Evolutionary conservation across 202 grass and related monocot genomes (phyloP).

Genomic region (Schoenoplectus triqueter): DNA sequence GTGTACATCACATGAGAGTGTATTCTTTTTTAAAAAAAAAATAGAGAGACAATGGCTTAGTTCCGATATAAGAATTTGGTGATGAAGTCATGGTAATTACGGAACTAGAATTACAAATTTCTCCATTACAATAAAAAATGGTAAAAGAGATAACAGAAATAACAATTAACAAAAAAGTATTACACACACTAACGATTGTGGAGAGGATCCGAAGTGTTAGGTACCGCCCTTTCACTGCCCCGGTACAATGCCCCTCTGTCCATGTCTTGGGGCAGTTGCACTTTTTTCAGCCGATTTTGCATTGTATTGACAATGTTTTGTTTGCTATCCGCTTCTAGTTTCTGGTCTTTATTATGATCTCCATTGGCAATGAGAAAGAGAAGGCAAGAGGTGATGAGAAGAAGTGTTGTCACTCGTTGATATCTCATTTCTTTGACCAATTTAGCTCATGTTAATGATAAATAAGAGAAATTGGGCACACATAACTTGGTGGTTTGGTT

Average conservation of each 20-base stretch:
- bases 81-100: constrained; percentile 26
- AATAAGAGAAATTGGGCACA: constrained; percentile 18
- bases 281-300: background rate
- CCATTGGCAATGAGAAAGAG: constrained; percentile 37
- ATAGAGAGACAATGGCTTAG: background rate
- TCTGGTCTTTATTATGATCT: constrained; percentile 27
- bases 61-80: constrained; percentile 18
- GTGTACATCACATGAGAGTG: background rate
- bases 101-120: constrained; percentile 6
- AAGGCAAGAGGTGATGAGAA: constrained; percentile 2
- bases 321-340: constrained; percentile 20
- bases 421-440: constrained; percentile 4
- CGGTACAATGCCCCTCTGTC: constrained; percentile 54
- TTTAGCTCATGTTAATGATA: constrained; percentile 11
- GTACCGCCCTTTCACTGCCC: constrained; percentile 64
- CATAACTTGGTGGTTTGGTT: constrained; percentile 29
- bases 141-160: background rate
- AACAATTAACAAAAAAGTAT: background rate
- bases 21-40: too few species aligned
- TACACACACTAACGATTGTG: constrained; percentile 66
- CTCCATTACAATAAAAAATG: constrained; percentile 25
- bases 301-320: constrained; percentile 13
- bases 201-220: constrained; percentile 78
- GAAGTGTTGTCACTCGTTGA: background rate
- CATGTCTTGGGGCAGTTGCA: constrained; percentile 46